Conservation (phyloP, 2,329 filamentous ascomycete genomes). For the Stachybotrys elegans region DNA sequence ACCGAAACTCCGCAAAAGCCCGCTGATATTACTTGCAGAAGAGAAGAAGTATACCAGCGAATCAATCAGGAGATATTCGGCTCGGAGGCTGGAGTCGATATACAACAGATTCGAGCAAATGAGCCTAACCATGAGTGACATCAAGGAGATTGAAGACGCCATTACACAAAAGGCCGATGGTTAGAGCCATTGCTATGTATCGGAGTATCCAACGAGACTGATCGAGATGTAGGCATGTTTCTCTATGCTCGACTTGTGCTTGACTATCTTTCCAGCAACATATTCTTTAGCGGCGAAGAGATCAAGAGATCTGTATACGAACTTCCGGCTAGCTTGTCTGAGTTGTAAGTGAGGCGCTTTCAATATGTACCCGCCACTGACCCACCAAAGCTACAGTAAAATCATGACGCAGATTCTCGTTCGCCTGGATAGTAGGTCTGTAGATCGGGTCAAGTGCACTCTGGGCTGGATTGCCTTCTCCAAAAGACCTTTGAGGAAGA, state of each 20-base stretch:
- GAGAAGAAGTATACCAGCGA: constrained; percentile 4
- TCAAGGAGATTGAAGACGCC: neutral
- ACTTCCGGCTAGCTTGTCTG: neutral
- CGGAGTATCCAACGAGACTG: neutral
- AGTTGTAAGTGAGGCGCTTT: neutral
- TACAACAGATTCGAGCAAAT: constrained; percentile 2
- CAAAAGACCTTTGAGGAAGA: neutral
- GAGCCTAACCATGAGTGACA: neutral
- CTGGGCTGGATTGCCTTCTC: neutral
- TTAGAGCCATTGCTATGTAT: neutral
- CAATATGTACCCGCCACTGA: neutral
- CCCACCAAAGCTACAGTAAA: neutral
- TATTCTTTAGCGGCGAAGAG: constrained; percentile 7
- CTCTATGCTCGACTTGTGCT: constrained; percentile 13
- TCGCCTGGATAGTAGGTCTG: neutral
- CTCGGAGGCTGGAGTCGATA: constrained; percentile 4
- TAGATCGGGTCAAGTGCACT: neutral
- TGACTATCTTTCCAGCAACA: constrained; percentile 11
- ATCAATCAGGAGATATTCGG: constrained; percentile 7
- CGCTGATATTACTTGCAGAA: constrained; percentile 4
- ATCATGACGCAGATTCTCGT: neutral
- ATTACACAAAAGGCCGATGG: constrained; percentile 10
- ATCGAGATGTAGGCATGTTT: constrained; percentile 12
- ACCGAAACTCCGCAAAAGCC: constrained; percentile 1
- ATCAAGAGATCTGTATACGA: neutral